These are phyloP conservation scores for Bretziella fagacearum DNA, from an alignment of 2,329 filamentous ascomycete species.

Conservation along the genomic window DNA sequence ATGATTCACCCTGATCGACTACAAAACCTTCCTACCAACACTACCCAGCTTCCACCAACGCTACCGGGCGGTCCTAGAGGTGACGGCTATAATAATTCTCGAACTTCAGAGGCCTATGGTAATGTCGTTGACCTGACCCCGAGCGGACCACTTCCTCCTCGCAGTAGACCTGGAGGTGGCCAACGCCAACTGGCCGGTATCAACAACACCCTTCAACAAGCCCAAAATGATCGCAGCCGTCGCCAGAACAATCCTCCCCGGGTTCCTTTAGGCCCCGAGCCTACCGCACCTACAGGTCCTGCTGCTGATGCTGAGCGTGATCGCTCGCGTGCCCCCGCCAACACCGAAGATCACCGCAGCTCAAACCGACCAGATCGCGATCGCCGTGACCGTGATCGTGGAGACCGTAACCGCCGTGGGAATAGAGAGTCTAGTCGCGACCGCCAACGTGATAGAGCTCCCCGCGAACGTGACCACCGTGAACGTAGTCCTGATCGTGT, in stretches of 20 bases:
- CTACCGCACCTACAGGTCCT: conserved; percentile 19
- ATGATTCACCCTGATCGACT: conserved; percentile 12
- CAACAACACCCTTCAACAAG: conserved; percentile 39
- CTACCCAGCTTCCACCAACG: not conserved
- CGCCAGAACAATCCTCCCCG: conserved; percentile 4
- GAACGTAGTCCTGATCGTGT: conserved; percentile 29
- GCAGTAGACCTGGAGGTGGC: conserved; percentile 1
- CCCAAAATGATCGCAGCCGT: conserved; percentile 20
- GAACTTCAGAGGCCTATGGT: conserved; percentile 2
- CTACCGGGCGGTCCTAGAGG: not conserved
- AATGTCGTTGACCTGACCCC: not conserved
- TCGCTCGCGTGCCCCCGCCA: conserved; percentile 21
- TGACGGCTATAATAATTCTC: not conserved
- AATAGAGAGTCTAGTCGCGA: conserved; percentile 35
- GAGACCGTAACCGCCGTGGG: conserved; percentile 24
- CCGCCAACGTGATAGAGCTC: conserved; percentile 24
- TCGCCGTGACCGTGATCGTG: conserved; percentile 26
- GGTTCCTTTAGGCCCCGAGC: conserved; percentile 6
- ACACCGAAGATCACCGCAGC: conserved; percentile 23
- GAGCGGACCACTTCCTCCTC: not conserved
- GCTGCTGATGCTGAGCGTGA: conserved; percentile 19
- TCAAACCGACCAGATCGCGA: conserved; percentile 28
- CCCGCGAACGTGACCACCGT: conserved; percentile 23
- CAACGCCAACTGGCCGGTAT: conserved; percentile 28
- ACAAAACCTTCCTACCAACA: not conserved